Evolutionary conservation across 495 filamentous ascomycete species (phyloP).

Genomic region (Oidiodendron maius): DNA sequence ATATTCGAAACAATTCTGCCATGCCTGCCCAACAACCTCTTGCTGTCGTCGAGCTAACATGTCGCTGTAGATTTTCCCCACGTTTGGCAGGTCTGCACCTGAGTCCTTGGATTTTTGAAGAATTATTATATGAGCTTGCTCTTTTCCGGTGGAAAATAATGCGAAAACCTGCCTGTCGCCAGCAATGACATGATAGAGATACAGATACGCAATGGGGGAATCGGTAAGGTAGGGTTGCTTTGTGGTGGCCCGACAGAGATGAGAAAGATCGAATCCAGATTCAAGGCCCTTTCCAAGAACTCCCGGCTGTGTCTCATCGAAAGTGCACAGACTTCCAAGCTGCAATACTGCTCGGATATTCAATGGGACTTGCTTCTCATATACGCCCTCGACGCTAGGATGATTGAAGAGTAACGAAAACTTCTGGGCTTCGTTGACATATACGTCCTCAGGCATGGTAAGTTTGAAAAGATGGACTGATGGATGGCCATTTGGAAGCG

Average conservation of each 20-base stretch:
- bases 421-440: conserved; percentile 75
- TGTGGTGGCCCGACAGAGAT: conserved; percentile 58
- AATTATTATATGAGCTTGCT: conserved; percentile 78
- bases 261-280: conserved; percentile 83
- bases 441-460: conserved; percentile 80
- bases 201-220: conserved; percentile 69
- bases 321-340: conserved; percentile 89
- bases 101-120: conserved; percentile 68
- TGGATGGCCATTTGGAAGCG: conserved; percentile 89
- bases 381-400: conserved; percentile 91
- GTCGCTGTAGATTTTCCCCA: conserved; percentile 87
- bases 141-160: conserved; percentile 76
- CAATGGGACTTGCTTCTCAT: conserved; percentile 86
- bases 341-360: conserved; percentile 79
- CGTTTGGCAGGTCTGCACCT: conserved; percentile 77
- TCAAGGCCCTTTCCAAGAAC: conserved; percentile 91
- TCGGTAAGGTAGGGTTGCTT: conserved; percentile 67
- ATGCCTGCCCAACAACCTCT: conserved; percentile 58
- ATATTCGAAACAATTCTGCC: conserved; percentile 79
- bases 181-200: conserved; percentile 84
- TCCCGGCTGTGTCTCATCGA: conserved; percentile 83
- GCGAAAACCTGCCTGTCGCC: conserved; percentile 92
- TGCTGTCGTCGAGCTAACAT: conserved; percentile 57
- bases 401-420: conserved; percentile 81
- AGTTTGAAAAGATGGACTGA: conserved; percentile 93